Percentiles rank a stretch among this genome's conserved stretches.
These are phyloP conservation scores for Pythium diclinum DNA, from an alignment of 352 stramenopile genomes.

Conservation along the genomic window DNA sequence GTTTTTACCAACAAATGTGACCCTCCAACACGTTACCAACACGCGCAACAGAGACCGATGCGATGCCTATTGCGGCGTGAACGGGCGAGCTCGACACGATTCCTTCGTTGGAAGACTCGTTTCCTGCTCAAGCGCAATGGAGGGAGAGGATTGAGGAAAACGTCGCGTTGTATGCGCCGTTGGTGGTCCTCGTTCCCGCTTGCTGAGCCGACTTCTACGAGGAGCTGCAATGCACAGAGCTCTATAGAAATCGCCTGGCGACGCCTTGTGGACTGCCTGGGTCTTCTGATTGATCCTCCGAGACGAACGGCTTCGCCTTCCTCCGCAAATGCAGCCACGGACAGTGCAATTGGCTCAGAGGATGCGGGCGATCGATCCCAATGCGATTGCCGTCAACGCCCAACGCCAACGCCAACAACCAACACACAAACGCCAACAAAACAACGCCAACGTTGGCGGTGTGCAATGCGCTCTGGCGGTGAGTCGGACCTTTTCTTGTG, in stretches of 20 bases:
- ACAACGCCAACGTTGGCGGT: conserved; percentile 1
- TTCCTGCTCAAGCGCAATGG: background rate
- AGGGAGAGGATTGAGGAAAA: background rate
- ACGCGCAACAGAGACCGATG: background rate
- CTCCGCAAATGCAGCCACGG: background rate
- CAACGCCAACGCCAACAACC: conserved; percentile 1
- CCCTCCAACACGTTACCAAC: background rate
- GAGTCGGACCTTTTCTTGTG: conserved; percentile 24
- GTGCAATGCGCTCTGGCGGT: conserved; percentile 5
- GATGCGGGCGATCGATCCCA: background rate
- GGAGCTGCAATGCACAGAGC: background rate
- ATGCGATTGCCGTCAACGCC: background rate
- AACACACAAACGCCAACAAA: conserved; percentile 6
- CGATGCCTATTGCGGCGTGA: background rate
- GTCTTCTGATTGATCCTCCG: background rate
- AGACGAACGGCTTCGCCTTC: background rate
- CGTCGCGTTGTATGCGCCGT: background rate
- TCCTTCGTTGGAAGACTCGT: background rate
- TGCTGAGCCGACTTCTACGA: background rate
- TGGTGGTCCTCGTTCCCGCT: conserved; percentile 5
- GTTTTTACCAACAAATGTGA: background rate
- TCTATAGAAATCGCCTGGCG: too few species aligned
- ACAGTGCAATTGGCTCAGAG: background rate
- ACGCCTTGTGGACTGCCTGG: too few species aligned
- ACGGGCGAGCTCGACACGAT: background rate